Percentiles rank a stretch among this genome's conserved stretches.
Conservation (phyloP, 192 early-diverging fungal species). For the Jimgerdemannia flammicorona region DNA sequence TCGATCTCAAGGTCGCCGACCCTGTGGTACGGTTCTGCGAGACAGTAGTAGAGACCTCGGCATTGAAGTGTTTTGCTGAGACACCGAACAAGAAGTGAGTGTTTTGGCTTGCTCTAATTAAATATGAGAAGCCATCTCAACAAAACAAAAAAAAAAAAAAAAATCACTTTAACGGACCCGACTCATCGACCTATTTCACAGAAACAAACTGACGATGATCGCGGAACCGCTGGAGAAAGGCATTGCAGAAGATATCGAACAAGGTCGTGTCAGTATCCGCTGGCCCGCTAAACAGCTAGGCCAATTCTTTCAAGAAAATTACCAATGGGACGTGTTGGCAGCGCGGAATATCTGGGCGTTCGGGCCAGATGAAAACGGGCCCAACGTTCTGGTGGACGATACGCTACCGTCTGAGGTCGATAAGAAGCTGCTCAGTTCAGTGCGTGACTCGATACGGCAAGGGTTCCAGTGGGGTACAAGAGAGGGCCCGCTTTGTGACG, state of each 20-base stretch:
- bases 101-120: not conserved
- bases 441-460: constrained; percentile 85
- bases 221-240: constrained; percentile 90
- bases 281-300: constrained; percentile 76
- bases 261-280: constrained; percentile 59
- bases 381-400: constrained; percentile 94
- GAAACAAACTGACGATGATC: constrained; percentile 95
- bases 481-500: constrained; percentile 96
- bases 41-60: constrained; percentile 91
- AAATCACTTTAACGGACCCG: not conserved
- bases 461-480: constrained; percentile 98
- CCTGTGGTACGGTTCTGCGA: constrained; percentile 96
- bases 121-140: not conserved
- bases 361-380: constrained; percentile 88
- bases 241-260: constrained; percentile 92
- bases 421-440: constrained; percentile 71
- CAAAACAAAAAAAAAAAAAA: not conserved
- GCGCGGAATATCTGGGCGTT: constrained; percentile 97
- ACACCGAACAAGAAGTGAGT: constrained; percentile 96
- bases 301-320: constrained; percentile 78
- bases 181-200: constrained; percentile 17
- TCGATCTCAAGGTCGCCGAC: constrained; percentile 98
- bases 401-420: constrained; percentile 93
- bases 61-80: constrained; percentile 94
- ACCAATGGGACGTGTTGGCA: constrained; percentile 93